Conservation (phyloP, 495 filamentous ascomycete genomes). For the Pyrenula aspistea region DNA sequence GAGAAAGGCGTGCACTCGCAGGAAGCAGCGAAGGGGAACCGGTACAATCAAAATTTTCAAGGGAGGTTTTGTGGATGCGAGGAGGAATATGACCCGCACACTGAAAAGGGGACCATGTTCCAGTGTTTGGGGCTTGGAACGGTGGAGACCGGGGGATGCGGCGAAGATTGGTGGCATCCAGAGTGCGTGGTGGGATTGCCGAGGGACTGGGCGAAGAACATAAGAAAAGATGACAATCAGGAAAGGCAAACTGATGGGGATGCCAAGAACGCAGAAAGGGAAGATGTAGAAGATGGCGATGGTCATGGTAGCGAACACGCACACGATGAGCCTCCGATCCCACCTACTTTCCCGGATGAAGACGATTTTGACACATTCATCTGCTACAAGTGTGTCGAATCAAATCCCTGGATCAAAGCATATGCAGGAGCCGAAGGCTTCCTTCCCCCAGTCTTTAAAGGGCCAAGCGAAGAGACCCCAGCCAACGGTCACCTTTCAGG, state of each 20-base stretch:
- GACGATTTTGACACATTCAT: constrained; percentile 82
- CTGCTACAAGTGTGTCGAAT: constrained; percentile 86
- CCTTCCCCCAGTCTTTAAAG: constrained; percentile 50
- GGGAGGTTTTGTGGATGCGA: constrained; percentile 89
- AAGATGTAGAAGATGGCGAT: constrained; percentile 27
- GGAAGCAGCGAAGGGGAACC: constrained; percentile 57
- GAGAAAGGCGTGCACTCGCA: constrained; percentile 70
- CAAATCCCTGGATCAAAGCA: constrained; percentile 81
- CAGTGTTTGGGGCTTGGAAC: constrained; percentile 85
- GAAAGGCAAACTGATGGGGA: constrained; percentile 1
- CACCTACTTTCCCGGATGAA: constrained; percentile 77
- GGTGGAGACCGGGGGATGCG: constrained; percentile 72
- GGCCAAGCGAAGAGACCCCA: constrained; percentile 2
- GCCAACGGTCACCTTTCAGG: constrained; percentile 12
- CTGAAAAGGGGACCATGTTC: constrained; percentile 97
- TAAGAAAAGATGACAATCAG: constrained; percentile 9
- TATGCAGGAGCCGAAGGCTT: constrained; percentile 83
- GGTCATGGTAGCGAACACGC: constrained; percentile 10
- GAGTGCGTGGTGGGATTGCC: constrained; percentile 79
- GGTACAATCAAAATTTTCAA: constrained; percentile 88
- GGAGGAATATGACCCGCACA: constrained; percentile 69
- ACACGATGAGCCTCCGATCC: constrained; percentile 46
- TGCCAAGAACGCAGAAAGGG: constrained; percentile 5
- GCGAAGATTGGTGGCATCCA: constrained; percentile 99
- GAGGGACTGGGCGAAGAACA: constrained; percentile 27